Evolutionary conservation across 2,329 filamentous ascomycete genomes (phyloP).

Genomic region (Scedosporium aurantiacum): DNA sequence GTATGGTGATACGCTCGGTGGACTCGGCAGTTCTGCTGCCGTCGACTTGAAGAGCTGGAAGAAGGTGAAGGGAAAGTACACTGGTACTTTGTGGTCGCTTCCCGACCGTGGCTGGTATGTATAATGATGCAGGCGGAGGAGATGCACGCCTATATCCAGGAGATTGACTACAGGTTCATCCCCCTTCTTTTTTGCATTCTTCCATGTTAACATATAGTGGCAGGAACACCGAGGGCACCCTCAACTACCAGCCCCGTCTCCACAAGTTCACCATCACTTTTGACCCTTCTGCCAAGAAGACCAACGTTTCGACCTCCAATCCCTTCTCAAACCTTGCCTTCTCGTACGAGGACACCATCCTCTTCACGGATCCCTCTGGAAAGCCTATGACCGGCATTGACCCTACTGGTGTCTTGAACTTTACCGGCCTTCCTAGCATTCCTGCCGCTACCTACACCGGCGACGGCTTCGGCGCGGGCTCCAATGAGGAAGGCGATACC

Average conservation of each 20-base stretch:
- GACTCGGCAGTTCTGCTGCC: conserved; percentile 40
- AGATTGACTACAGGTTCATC: neutral
- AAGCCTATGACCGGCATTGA: conserved; percentile 54
- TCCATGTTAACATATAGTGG: neutral
- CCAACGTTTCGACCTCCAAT: conserved; percentile 32
- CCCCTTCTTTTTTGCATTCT: neutral
- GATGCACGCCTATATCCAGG: too few species aligned
- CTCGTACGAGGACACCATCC: conserved; percentile 52
- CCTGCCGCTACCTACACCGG: conserved; percentile 54
- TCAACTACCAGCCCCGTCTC: conserved; percentile 56
- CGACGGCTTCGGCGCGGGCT: conserved; percentile 45
- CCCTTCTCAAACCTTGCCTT: conserved; percentile 46
- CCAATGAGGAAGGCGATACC: conserved; percentile 44
- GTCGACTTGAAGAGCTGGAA: conserved; percentile 39
- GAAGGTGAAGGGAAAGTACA: conserved; percentile 41
- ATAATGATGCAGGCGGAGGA: neutral
- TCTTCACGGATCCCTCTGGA: conserved; percentile 52
- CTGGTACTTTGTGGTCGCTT: conserved; percentile 50
- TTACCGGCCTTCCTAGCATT: conserved; percentile 47
- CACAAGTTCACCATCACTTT: conserved; percentile 57
- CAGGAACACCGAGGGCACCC: conserved; percentile 54
- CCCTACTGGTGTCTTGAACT: conserved; percentile 30
- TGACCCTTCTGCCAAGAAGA: conserved; percentile 39
- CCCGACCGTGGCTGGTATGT: conserved; percentile 55
- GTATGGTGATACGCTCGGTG: conserved; percentile 57